A percentile compares a stretch with the other conserved stretches of the same genome.
Evolutionary conservation across 768 basidiomycete genomes (phyloP).

Genomic region (Strobilomyces dryophilus): DNA sequence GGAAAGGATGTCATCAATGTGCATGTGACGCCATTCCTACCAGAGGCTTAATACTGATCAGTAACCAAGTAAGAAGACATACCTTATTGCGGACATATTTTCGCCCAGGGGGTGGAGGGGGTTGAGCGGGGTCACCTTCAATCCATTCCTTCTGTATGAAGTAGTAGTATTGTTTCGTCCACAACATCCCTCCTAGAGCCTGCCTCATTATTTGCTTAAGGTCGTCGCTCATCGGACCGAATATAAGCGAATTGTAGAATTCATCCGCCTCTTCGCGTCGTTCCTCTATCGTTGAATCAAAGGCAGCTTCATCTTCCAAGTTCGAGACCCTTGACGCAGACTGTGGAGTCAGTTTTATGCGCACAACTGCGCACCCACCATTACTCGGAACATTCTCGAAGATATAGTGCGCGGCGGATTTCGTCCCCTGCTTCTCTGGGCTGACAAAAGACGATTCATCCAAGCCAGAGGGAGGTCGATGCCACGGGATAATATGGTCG

Average conservation of each 20-base stretch:
- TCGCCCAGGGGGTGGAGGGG: slow-evolving; percentile 86
- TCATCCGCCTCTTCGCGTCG: slow-evolving; percentile 92
- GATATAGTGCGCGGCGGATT: slow-evolving; percentile 86
- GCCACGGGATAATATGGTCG: slow-evolving; percentile 88
- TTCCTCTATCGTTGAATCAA: slow-evolving; percentile 88
- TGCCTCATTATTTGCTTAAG: slow-evolving; percentile 95
- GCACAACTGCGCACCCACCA: slow-evolving; percentile 93
- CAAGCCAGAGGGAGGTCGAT: slow-evolving; percentile 49
- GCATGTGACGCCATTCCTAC: slow-evolving; percentile 93
- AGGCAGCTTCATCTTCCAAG: slow-evolving; percentile 81
- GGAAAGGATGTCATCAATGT: slow-evolving; percentile 92
- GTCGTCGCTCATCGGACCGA: slow-evolving; percentile 87
- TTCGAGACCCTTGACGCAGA: slow-evolving; percentile 72
- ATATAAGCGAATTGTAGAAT: slow-evolving; percentile 80
- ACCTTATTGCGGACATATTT: slow-evolving; percentile 83
- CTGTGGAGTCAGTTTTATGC: slow-evolving; percentile 84
- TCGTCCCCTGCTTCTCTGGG: slow-evolving; percentile 84
- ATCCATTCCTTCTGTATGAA: slow-evolving; percentile 98
- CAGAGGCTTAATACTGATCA: neutral
- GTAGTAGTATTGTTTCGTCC: slow-evolving; percentile 97
- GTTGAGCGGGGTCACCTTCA: slow-evolving; percentile 92
- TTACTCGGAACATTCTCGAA: slow-evolving; percentile 84
- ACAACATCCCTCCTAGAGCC: slow-evolving; percentile 94
- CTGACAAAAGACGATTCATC: slow-evolving; percentile 58
- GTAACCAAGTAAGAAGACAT: slow-evolving; percentile 18